Evolutionary conservation across 163 green algal species (phyloP), one percentile per base, ranked within the genome.

Genomic region (Volvox carteri): DNA sequence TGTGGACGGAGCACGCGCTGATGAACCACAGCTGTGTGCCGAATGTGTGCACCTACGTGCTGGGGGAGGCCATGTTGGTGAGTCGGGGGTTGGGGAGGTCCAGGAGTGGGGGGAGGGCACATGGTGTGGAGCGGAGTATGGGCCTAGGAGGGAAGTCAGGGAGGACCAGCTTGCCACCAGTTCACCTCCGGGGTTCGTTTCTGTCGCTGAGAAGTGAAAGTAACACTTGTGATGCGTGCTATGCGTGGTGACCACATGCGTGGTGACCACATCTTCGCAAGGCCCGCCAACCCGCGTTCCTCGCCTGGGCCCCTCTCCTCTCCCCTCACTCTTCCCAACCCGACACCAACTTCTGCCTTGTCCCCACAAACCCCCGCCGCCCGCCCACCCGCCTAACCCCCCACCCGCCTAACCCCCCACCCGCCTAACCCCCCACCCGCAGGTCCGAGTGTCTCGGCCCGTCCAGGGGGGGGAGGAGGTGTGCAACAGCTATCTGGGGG

Each of bases 21-120:
- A 86, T 86, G 44, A 86, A 86, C 79, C 79, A 86, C 79, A 60
- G 54, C 41, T 86, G 79, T 16, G 79, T 60, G 2, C 79, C 79
- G 6, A 67, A 67, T 19, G 62, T 60, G 14, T 18, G 28, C n/a
- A 46, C 50, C 62, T 86, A 86, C 62, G 44, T 70, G 18, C n/a
- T 86, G 60, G 79, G 79, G 60, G 42, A 78, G 44, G 44, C 44
- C 62, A 78, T 86, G 79, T 60, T 86, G 79, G 79, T 86, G 79
- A 72, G 72, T 11, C 11, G 41, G 72, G 4, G 8, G 9, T n/a
- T 8, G 65, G 28, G 33, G 65, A 33, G 30, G 65, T n/a, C n/a
- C 65, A 44, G 65, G 65, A 44, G 30, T 12, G 33, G 30, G n/a
- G 30, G 65, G 58, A 68, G 58, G 58, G 48, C 9, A 23, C 58